These are phyloP conservation scores for Flaveria linearis DNA, from an alignment of 129 eudicot species.

Conservation along the genomic window DNA sequence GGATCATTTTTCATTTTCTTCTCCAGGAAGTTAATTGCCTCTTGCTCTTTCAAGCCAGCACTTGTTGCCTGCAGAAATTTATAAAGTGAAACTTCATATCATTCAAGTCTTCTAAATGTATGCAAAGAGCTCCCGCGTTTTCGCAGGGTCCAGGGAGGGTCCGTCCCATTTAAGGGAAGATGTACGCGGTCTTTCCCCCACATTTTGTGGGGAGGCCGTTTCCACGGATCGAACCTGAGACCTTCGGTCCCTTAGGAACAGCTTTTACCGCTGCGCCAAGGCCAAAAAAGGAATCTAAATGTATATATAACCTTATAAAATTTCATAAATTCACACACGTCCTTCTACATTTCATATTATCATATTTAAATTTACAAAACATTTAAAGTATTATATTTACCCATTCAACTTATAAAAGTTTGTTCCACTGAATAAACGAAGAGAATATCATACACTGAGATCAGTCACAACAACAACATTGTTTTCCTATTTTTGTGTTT, in stretches of 20 bases:
- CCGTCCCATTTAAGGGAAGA: too few relatives aligned
- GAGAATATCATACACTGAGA: not conserved
- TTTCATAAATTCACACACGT: not conserved
- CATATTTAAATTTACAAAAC: not conserved
- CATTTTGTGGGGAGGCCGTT: too few relatives aligned
- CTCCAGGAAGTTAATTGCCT: slow-evolving; percentile 90
- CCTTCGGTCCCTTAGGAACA: too few relatives aligned
- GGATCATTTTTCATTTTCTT: slow-evolving; percentile 99
- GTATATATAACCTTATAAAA: not conserved
- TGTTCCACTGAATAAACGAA: not conserved
- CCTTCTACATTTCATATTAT: not conserved
- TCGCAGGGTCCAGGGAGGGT: too few relatives aligned
- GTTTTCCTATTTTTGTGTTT: not conserved
- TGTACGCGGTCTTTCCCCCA: too few relatives aligned
- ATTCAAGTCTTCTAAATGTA: not conserved
- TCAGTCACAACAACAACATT: not conserved
- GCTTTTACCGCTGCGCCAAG: too few relatives aligned
- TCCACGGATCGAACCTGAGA: too few relatives aligned
- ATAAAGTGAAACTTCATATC: slow-evolving; percentile 11
- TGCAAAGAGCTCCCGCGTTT: too few relatives aligned
- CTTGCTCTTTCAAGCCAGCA: slow-evolving; percentile 97
- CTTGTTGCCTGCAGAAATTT: slow-evolving; percentile 76
- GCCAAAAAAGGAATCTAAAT: too few relatives aligned
- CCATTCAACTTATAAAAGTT: not conserved
- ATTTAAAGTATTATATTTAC: not conserved